Evolutionary conservation across 2,329 filamentous ascomycete species (phyloP), one percentile per base, ranked within the genome.

Genomic region (Biscogniauxia mediterranea): DNA sequence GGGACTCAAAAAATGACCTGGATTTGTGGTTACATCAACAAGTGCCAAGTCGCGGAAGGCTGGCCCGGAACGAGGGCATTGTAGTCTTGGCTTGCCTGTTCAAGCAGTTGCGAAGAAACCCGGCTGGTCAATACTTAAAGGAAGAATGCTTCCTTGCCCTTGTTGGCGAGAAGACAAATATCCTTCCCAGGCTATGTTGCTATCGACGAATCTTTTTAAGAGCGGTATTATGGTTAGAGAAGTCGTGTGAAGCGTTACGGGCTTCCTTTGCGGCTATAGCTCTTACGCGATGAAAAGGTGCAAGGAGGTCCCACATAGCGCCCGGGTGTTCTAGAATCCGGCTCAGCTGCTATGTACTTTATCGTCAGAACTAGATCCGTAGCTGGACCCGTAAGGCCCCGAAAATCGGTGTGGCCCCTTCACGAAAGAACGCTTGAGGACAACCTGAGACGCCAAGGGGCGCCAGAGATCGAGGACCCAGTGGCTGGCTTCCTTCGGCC

Each of bases 51-150:
- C 55, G 52, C 55, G 57, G 58, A 57, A 59, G 50, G 55, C 60
- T 58, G 57, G 57, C 54, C 56, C 28, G 50, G 52, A 60, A 52
- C 57, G 55, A 54, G 20, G 51, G 25, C 54, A 49, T 56, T 49
- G 25, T n/a, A 56, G 50, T 59, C 23, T 62, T 64, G 58, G 61
- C 60, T 67, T 67, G 61, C 66, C 65, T 59, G 23, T 61, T 64
- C 58, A 64, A 65, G 66, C 59, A 68, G 66, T 54, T 67, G 62
- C 51, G 61, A 53, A 66, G 64, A 20, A 46, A 46, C 38, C 38
- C 38, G 38, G 15, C 15, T 2, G 13, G 15, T 46, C 15, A 3
- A 46, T n/a, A 17, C 13, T 46, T 15, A 46, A 46, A n/a, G 38
- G 11, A n/a, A 46, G 13, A 6, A 2, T n/a, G 15, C 11, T n/a